Evolutionary conservation across 75 land plant species (phyloP), one percentile per base, ranked within the genome.

Genomic region (Adiantum capillusveneris): DNA sequence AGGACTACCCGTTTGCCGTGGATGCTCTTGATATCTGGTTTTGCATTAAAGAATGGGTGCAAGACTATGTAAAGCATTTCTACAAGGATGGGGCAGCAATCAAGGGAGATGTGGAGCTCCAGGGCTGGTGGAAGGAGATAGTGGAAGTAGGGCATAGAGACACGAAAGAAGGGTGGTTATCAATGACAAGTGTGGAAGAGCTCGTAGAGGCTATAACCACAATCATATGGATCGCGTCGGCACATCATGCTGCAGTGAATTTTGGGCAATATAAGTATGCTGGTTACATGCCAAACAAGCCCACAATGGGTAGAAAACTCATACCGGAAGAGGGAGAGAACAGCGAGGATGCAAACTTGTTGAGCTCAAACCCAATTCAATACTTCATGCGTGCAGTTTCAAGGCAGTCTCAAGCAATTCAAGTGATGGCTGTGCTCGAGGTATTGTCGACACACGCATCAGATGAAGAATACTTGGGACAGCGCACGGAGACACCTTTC

Each of bases 231-330:
- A 44, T 75, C 26, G 66, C 84, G 1, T 73, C 81, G 0, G 71
- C 73, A 29, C 74, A 64, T 13, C 84, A 81, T 81, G 84, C 84
- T 1, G 68, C 84, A 6, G 77, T 78, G 21, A 81, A 81, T 74
- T 81, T 81, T 57, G 84, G 81, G 26, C 84, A 81, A 52, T 81
- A 70, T 53, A 67, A 56, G 19, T 81, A 74, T 59, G 66, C 66
- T 19, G 77, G 84, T 0, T 74, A 42, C 67, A 53, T 65, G 48
- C 78, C 78, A 45, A 68, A 74, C 51, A 55, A 68, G 52, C 84
- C 81, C 19, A 55, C 74, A 27, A 26, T 31, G 42, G 68, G 69
- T 49, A 34, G 74, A 36, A 50, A 45, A 18, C 57, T 56, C 26
- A 37, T 79, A 20, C 78, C 81, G 0, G 57, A n/a, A n/a, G n/a